Evolutionary conservation across 2,329 filamentous ascomycete species (phyloP).

Genomic region (Colletotrichum phormii): DNA sequence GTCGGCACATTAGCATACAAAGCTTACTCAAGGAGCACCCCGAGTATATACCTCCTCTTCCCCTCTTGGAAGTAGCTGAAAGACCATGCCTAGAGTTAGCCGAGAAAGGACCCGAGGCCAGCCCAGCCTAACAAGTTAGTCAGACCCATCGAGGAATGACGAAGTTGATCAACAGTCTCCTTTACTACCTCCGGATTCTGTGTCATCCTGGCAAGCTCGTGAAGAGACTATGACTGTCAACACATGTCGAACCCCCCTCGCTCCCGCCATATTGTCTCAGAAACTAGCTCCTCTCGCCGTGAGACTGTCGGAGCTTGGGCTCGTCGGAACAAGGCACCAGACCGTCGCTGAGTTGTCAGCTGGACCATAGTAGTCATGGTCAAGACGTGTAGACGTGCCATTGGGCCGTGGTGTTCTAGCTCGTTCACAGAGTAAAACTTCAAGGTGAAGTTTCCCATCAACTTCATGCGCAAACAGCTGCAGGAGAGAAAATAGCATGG

Average conservation of each 20-base stretch:
- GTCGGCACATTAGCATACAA: not conserved
- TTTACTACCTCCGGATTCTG: not conserved
- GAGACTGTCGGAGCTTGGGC: not conserved
- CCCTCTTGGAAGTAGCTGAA: not conserved
- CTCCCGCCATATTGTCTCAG: not conserved
- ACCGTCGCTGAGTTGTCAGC: not conserved
- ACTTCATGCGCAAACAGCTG: not conserved
- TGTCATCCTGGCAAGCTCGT: not conserved
- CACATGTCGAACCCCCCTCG: not conserved
- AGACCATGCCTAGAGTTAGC: not conserved
- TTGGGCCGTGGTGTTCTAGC: conserved; percentile 18
- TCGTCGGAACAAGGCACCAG: not conserved
- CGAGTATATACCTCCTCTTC: not conserved
- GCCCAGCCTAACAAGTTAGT: not conserved
- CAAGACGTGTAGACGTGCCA: conserved; percentile 20
- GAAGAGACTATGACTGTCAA: not conserved
- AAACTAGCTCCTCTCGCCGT: not conserved
- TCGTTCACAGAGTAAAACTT: not conserved
- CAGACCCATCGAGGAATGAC: not conserved
- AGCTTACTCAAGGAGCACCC: not conserved
- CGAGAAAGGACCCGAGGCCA: not conserved
- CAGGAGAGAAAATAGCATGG: not conserved
- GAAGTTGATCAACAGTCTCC: not conserved
- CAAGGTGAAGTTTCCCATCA: not conserved
- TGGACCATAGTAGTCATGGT: not conserved